These are phyloP conservation scores for Citrus unshiu DNA, from an alignment of 345 rosid species.

Conservation along the genomic window DNA sequence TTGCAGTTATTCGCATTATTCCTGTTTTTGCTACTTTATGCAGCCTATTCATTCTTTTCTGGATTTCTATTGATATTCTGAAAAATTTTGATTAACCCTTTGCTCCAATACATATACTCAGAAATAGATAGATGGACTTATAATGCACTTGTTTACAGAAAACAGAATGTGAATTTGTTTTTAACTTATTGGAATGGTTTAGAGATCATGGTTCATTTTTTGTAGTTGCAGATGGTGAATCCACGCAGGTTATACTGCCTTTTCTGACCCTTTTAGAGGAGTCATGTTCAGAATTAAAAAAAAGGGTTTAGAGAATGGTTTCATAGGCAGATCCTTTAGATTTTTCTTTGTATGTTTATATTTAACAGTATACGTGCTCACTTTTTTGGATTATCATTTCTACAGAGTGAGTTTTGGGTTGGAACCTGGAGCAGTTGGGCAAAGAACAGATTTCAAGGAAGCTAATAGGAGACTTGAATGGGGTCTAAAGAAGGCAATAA, in stretches of 20 bases:
- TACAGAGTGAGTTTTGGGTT: conserved; percentile 81
- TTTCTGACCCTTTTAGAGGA: not conserved
- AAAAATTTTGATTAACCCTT: not conserved
- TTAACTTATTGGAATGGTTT: not conserved
- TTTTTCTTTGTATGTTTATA: not conserved
- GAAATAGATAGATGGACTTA: not conserved
- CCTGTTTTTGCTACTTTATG: not conserved
- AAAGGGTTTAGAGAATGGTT: not conserved
- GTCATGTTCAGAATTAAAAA: not conserved
- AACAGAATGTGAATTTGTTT: not conserved
- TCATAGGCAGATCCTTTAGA: not conserved
- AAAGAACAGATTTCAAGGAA: conserved; percentile 90
- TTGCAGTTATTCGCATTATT: not conserved
- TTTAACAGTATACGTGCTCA: not conserved
- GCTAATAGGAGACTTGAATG: conserved; percentile 85
- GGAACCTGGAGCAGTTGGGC: conserved; percentile 83
- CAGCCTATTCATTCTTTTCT: not conserved
- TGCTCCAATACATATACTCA: not conserved
- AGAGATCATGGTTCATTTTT: not conserved
- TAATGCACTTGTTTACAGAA: not conserved
- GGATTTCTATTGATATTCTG: not conserved
- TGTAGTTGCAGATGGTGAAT: not conserved
- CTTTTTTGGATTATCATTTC: conserved; percentile 4
- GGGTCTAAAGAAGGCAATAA: conserved; percentile 77
- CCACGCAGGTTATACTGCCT: not conserved